Evolutionary conservation across 2,329 filamentous ascomycete species (phyloP).

Genomic region (Penicillium vulpinum): DNA sequence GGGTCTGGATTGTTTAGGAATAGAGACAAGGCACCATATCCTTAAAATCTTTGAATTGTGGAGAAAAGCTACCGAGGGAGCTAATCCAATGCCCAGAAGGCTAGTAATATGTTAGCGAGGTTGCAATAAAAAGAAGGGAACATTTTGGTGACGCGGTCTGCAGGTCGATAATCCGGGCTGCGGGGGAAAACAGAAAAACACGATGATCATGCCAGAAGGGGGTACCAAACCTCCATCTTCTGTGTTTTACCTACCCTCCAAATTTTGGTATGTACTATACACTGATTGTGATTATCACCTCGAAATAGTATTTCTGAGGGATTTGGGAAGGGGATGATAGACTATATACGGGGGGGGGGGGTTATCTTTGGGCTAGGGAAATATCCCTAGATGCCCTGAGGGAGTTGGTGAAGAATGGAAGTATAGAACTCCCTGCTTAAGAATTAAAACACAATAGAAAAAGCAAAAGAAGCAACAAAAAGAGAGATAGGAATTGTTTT

Average conservation of each 20-base stretch:
- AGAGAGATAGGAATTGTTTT: neutral
- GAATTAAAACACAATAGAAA: neutral
- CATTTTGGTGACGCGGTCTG: constrained; percentile 27
- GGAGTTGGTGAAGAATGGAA: constrained; percentile 6
- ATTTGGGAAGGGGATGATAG: neutral
- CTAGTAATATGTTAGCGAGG: constrained; percentile 17
- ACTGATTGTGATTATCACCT: neutral
- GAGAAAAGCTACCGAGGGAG: constrained; percentile 1
- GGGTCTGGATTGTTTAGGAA: constrained; percentile 15
- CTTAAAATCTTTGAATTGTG: constrained; percentile 14
- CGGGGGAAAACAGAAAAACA: constrained; percentile 13
- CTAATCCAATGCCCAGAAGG: neutral
- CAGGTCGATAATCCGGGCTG: constrained; percentile 9
- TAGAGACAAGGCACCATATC: constrained; percentile 11
- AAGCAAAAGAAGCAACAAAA: neutral
- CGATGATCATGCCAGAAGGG: constrained; percentile 27
- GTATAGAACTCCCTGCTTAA: constrained; percentile 2
- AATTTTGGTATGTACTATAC: constrained; percentile 12
- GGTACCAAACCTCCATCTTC: constrained; percentile 14
- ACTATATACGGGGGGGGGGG: constrained; percentile 4
- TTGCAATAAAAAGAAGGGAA: constrained; percentile 16
- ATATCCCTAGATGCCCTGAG: constrained; percentile 10
- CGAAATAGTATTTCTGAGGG: neutral
- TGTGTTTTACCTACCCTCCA: constrained; percentile 21
- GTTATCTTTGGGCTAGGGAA: constrained; percentile 8